These are phyloP conservation scores for Plasmodium vinckei DNA, from an alignment of 169 alveolate genomes.

Conservation along the genomic window DNA sequence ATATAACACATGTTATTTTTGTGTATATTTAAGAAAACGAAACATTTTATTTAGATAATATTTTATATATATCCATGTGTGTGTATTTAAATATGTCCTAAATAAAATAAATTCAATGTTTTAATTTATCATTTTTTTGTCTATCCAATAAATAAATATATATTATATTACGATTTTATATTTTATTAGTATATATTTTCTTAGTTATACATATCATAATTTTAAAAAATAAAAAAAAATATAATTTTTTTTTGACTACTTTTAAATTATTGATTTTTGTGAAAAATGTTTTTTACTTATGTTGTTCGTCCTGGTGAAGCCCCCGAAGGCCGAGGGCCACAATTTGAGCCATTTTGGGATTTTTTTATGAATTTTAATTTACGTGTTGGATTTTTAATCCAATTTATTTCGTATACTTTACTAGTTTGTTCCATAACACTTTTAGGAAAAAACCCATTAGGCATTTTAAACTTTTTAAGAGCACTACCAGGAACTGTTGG, in stretches of 20 bases:
- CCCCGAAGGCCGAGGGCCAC: constrained; percentile 95
- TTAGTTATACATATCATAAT: background rate
- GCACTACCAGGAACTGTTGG: constrained; percentile 90
- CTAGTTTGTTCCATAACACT: constrained; percentile 82
- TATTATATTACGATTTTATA: background rate
- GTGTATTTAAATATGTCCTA: background rate
- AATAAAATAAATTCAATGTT: constrained; percentile 1
- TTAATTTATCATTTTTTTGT: background rate
- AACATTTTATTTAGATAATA: background rate
- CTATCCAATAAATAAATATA: background rate
- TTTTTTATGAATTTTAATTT: constrained; percentile 90
- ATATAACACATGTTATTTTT: background rate
- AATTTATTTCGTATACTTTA: constrained; percentile 80
- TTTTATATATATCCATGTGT: background rate
- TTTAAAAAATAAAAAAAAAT: background rate
- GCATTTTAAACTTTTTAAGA: constrained; percentile 87
- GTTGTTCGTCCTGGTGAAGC: constrained; percentile 96
- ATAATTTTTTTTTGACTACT: background rate
- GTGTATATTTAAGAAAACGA: background rate
- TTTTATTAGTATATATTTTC: background rate
- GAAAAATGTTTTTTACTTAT: constrained; percentile 92
- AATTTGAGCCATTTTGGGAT: constrained; percentile 92
- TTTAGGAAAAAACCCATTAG: constrained; percentile 88
- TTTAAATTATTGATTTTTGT: constrained; percentile 12
- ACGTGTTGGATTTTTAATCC: constrained; percentile 89